Conservation (phyloP, 2,329 filamentous ascomycete species). For the Ascochyta clinopodiicola region DNA sequence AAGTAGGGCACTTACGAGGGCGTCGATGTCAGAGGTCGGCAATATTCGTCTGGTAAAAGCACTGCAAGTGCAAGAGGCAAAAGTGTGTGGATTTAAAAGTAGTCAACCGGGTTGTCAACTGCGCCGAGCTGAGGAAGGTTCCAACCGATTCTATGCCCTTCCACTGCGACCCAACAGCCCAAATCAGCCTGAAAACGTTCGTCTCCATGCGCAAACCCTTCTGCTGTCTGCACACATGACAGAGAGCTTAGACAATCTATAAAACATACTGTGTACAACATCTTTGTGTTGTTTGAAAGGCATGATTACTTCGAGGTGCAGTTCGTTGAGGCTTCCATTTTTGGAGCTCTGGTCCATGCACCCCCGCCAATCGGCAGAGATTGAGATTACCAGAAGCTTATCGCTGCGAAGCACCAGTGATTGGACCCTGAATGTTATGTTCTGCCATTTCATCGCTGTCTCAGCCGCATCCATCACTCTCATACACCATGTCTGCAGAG, state of each 20-base stretch:
- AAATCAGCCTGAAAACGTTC: conserved; percentile 21
- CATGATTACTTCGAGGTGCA: background rate
- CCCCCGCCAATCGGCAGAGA: conserved; percentile 20
- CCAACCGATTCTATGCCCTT: conserved; percentile 44
- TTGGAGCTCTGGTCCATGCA: conserved; percentile 2
- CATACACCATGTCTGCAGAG: conserved; percentile 34
- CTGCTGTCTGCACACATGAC: background rate
- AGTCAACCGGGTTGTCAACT: conserved; percentile 40
- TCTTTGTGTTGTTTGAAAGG: background rate
- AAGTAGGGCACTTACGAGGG: conserved; percentile 10
- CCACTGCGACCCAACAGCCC: conserved; percentile 40
- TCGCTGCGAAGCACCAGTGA: conserved; percentile 18
- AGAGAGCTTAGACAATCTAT: background rate
- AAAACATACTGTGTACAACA: background rate
- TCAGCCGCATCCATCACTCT: background rate
- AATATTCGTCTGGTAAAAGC: conserved; percentile 16
- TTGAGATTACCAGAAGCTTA: conserved; percentile 22
- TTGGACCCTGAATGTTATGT: conserved; percentile 18
- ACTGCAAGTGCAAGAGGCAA: conserved; percentile 20
- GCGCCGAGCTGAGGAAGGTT: conserved; percentile 47
- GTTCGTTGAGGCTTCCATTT: conserved; percentile 6
- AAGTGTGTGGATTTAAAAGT: conserved; percentile 42
- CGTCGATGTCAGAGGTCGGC: conserved; percentile 6
- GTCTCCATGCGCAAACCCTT: conserved; percentile 20
- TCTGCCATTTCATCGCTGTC: background rate